A percentile compares a stretch with the other conserved stretches of the same genome.
phyloP scores from a whole-genome alignment of 2,329 filamentous ascomycete species.

The Microascus cirrosus region DNA sequence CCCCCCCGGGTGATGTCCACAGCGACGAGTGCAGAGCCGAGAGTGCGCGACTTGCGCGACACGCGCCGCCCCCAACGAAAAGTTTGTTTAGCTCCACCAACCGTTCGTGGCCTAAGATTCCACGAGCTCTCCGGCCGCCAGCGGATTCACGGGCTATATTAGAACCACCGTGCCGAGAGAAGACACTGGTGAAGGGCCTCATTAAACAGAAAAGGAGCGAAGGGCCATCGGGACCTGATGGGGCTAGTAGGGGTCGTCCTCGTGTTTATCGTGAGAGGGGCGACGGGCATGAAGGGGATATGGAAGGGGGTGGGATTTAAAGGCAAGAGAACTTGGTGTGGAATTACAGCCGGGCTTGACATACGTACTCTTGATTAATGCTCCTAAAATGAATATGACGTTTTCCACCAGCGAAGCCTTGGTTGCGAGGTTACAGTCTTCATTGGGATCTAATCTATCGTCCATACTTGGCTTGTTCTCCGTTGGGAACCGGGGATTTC shows the following conservation, averaged over 20 bases:
- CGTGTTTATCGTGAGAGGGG: background rate
- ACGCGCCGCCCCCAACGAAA: slow-evolving; percentile 32
- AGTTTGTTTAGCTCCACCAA: background rate
- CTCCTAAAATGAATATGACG: slow-evolving; percentile 11
- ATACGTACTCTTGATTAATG: slow-evolving; percentile 7
- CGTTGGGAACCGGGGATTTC: too few species aligned
- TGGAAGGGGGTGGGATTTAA: background rate
- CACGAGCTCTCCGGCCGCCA: background rate
- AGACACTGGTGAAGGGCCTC: background rate
- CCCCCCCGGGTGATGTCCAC: slow-evolving; percentile 1
- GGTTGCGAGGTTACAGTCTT: background rate
- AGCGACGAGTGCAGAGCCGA: background rate
- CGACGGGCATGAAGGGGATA: background rate
- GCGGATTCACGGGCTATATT: background rate
- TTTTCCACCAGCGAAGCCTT: background rate
- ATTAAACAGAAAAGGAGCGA: background rate
- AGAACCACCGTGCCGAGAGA: background rate
- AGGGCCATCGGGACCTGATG: background rate
- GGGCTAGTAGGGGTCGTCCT: background rate
- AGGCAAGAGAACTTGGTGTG: slow-evolving; percentile 22
- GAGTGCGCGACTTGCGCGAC: background rate
- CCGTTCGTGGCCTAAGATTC: background rate
- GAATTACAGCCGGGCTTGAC: slow-evolving; percentile 5
- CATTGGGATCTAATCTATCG: background rate
- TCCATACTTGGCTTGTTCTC: too few species aligned